Evolutionary conservation across 1,284 basidiomycete species (phyloP).

Genomic region (Hypsizygus ulmarius): DNA sequence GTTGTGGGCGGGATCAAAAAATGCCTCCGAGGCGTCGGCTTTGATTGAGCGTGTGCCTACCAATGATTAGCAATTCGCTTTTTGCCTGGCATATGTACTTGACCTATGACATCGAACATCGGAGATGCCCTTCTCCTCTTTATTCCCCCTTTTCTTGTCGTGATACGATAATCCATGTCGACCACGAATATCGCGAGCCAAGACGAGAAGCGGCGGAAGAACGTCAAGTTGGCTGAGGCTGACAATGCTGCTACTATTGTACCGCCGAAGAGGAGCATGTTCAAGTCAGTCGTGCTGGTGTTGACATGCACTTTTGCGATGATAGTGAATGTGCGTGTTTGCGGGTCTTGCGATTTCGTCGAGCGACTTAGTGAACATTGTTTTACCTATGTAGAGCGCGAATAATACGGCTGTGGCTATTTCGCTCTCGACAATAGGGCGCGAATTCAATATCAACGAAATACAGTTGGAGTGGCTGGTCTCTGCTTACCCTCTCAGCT

Average conservation of each 20-base stretch:
- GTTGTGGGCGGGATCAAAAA: no score
- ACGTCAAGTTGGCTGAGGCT: background rate
- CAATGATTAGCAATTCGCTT: no score
- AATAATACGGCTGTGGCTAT: constrained; percentile 50
- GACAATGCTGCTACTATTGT: background rate
- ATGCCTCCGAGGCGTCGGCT: no score
- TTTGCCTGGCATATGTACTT: no score
- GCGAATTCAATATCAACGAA: constrained; percentile 46
- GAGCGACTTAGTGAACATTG: background rate
- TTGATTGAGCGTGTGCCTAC: no score
- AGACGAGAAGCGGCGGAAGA: background rate
- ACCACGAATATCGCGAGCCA: background rate
- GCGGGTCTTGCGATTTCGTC: constrained; percentile 1
- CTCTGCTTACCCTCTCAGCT: constrained; percentile 46
- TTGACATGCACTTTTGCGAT: constrained; percentile 50
- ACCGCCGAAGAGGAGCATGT: constrained; percentile 18
- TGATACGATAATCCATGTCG: no score
- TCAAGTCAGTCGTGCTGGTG: constrained; percentile 43
- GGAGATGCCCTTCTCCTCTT: no score
- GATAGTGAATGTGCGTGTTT: constrained; percentile 50
- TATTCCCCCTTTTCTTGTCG: no score
- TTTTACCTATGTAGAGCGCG: constrained; percentile 32
- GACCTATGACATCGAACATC: no score
- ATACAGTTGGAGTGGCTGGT: constrained; percentile 66
- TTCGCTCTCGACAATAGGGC: constrained; percentile 61